phyloP scores from a whole-genome alignment of 1,284 basidiomycete genomes.

The Cryptococcus sp. region DNA sequence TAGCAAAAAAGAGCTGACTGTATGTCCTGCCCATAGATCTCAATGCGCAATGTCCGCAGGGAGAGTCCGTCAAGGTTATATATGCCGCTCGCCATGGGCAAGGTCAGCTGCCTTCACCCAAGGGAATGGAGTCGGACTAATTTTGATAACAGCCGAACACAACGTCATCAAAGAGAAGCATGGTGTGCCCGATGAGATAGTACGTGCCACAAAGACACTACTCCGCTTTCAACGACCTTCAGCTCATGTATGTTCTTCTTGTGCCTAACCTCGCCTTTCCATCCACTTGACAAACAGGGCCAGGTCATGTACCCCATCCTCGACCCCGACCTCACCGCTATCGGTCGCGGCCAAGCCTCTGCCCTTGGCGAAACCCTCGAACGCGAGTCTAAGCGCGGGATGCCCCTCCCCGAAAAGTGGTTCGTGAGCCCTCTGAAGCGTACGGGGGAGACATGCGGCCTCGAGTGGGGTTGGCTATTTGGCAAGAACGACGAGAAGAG shows the following conservation, averaged over 20 bases:
- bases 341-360: conserved; percentile 27
- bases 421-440: conserved; percentile 33
- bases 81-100: conserved; percentile 38
- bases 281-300: conserved; percentile 7
- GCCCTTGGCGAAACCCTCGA: conserved; percentile 19
- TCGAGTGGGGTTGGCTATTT: conserved; percentile 35
- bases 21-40: conserved; percentile 15
- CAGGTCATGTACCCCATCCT: conserved; percentile 22
- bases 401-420: conserved; percentile 33
- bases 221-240: neutral
- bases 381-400: conserved; percentile 20
- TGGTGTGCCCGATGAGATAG: conserved; percentile 12
- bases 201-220: neutral
- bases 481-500: conserved; percentile 8
- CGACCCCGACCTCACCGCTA: conserved; percentile 28
- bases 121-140: neutral
- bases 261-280: neutral
- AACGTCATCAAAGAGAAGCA: conserved; percentile 27
- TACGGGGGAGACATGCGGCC: conserved; percentile 32
- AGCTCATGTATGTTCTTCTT: neutral
- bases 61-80: conserved; percentile 32
- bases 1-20: neutral
- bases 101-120: conserved; percentile 14
- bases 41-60: conserved; percentile 10
- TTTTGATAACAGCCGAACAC: conserved; percentile 25